phyloP scores from a whole-genome alignment of 345 rosid species.

The Corchorus olitorius region DNA sequence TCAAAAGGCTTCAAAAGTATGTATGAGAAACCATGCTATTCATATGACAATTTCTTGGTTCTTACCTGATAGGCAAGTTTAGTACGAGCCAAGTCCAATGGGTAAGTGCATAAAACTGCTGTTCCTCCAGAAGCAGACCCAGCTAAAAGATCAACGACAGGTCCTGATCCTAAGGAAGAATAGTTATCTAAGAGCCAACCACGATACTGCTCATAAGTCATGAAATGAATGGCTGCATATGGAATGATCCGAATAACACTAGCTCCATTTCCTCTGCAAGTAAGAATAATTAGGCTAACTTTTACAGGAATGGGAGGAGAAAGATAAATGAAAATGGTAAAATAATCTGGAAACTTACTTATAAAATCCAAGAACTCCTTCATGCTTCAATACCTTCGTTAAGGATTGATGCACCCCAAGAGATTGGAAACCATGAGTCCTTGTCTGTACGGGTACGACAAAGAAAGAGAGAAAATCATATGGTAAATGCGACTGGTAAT shows the following conservation, averaged over 20 bases:
- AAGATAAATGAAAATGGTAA: slow-evolving; percentile 9
- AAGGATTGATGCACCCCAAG: slow-evolving; percentile 76
- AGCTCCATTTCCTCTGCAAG: slow-evolving; percentile 87
- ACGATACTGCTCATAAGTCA: slow-evolving; percentile 93
- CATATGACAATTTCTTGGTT: neutral
- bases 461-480: slow-evolving; percentile 9
- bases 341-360: slow-evolving; percentile 49
- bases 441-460: slow-evolving; percentile 46
- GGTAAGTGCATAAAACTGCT: slow-evolving; percentile 93
- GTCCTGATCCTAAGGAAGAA: slow-evolving; percentile 79
- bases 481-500: neutral
- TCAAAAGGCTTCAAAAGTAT: neutral
- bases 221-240: slow-evolving; percentile 95
- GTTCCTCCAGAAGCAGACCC: slow-evolving; percentile 98
- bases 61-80: slow-evolving; percentile 96
- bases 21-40: slow-evolving; percentile 1
- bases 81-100: slow-evolving; percentile 93
- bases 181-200: slow-evolving; percentile 78
- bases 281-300: slow-evolving; percentile 29
- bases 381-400: slow-evolving; percentile 74
- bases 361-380: slow-evolving; percentile 84
- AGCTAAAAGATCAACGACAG: slow-evolving; percentile 87
- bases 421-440: slow-evolving; percentile 78
- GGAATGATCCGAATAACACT: slow-evolving; percentile 94
- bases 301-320: neutral